A percentile compares a stretch with the other conserved stretches of the same genome.
Evolutionary conservation across 73 alveolate genomes (phyloP).

Genomic region (Tetrahymena thermophila): DNA sequence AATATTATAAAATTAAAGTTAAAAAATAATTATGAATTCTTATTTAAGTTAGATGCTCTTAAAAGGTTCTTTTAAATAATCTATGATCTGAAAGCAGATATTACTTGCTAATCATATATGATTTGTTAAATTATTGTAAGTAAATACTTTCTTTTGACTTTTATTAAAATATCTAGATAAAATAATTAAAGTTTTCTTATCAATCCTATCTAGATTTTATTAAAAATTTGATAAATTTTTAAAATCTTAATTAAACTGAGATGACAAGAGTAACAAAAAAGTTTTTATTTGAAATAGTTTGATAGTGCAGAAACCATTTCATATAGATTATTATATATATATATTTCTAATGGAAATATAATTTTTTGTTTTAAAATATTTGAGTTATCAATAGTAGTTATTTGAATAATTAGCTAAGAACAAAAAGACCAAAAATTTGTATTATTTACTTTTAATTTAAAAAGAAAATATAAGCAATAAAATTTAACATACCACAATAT

Average conservation of each 20-base stretch:
- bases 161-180: not conserved
- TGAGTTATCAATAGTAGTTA: not conserved
- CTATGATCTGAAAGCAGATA: not conserved
- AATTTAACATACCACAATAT: not conserved
- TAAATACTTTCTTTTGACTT: too few species aligned
- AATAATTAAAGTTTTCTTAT: too few species aligned
- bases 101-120: not conserved
- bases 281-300: not conserved
- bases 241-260: not conserved
- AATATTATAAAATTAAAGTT: not conserved
- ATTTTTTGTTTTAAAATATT: too few species aligned
- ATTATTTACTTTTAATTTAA: too few species aligned
- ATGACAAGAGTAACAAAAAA: not conserved
- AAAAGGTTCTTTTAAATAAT: not conserved
- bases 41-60: not conserved
- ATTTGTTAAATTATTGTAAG: too few species aligned
- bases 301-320: not conserved
- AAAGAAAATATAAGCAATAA: not conserved
- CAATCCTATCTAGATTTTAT: not conserved
- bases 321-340: too few species aligned
- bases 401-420: not conserved
- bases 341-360: too few species aligned
- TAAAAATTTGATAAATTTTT: too few species aligned
- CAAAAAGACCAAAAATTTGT: not conserved
- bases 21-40: not conserved